These are phyloP conservation scores for Lactuca sativa DNA, from an alignment of 129 eudicot species.

Conservation along the genomic window DNA sequence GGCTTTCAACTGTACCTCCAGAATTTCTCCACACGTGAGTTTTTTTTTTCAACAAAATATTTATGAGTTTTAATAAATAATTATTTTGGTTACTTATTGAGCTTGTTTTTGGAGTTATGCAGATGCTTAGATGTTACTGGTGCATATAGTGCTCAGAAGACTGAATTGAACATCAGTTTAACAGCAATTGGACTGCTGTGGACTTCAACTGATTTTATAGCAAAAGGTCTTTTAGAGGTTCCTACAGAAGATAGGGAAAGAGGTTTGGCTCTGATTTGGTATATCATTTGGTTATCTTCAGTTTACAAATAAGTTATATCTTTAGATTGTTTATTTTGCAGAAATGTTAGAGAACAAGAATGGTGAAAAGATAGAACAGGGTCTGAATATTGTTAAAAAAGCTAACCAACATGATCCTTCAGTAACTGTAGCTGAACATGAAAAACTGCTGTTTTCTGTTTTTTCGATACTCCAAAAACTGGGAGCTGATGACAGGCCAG, in stretches of 20 bases:
- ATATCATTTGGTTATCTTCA: slow-evolving; percentile 6
- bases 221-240: slow-evolving; percentile 53
- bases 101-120: slow-evolving; percentile 23
- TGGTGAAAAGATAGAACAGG: slow-evolving; percentile 39
- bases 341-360: slow-evolving; percentile 39
- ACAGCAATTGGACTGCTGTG: slow-evolving; percentile 93
- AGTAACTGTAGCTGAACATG: slow-evolving; percentile 55
- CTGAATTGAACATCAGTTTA: slow-evolving; percentile 92
- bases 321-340: slow-evolving; percentile 17
- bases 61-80: slow-evolving; percentile 3
- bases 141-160: slow-evolving; percentile 89
- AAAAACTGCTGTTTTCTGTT: slow-evolving; percentile 67
- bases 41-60: slow-evolving; percentile 2
- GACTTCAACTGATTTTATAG: slow-evolving; percentile 94
- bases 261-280: slow-evolving; percentile 43
- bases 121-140: slow-evolving; percentile 98
- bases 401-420: slow-evolving; percentile 38
- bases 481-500: slow-evolving; percentile 98
- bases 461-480: slow-evolving; percentile 81
- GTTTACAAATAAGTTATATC: neutral
- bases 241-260: slow-evolving; percentile 44
- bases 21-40: slow-evolving; percentile 89
- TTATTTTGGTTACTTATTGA: neutral
- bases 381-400: slow-evolving; percentile 20
- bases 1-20: slow-evolving; percentile 82